Base-by-base conservation (phyloP, 768 basidiomycete species). In the Mrakia blollopis region DNA sequence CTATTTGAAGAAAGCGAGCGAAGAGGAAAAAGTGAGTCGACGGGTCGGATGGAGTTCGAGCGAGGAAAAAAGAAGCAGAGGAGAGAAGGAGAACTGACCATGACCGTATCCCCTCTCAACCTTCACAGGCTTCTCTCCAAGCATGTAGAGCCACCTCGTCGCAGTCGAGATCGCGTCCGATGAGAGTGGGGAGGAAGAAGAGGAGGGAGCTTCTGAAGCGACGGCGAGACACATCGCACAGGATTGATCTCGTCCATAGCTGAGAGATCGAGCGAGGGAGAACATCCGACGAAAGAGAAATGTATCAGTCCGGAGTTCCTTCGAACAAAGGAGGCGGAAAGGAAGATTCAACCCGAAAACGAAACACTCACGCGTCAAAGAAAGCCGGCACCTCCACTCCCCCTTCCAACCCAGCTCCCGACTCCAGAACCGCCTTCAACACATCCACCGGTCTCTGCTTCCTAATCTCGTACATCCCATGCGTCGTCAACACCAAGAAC, bases 161-260 rank as follows among this genome's bases (percentile, higher is more conserved):
- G 82, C 81, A 47, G 79, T 76, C 18, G 75, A 73, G 0, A 79
- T 63, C 13, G 47, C 47, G 47, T 50, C 47, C 47, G 47, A 50
- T 18, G 91, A 85, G 69, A 92, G 91, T 3, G 90, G 28, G 3
- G 60, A 54, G n/a, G 39, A n/a, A 4, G 72, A 44, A 8, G 72
- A 50, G 30, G 73, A 41, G 21, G 72, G 16, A 3, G 76, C 69
- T 4, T 79, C 76, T 85, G 62, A 85, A 0, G 93, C 92, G 75
- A 98, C 87, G 16, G 90, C 91, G 21, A 96, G 87, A 25, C 93
- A 88, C 92, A 97, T 95, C 8, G 92, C 91, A 80, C 93, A 95
- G 4, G 92, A 91, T 81, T 96, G 92, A 82, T 94, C 92, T 73
- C 93, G 88, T 65, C 94, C 94, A 83, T 92, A 97, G 81, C 94